Base-by-base conservation (phyloP, 768 basidiomycete genomes). In the Boletellus sp. region DNA sequence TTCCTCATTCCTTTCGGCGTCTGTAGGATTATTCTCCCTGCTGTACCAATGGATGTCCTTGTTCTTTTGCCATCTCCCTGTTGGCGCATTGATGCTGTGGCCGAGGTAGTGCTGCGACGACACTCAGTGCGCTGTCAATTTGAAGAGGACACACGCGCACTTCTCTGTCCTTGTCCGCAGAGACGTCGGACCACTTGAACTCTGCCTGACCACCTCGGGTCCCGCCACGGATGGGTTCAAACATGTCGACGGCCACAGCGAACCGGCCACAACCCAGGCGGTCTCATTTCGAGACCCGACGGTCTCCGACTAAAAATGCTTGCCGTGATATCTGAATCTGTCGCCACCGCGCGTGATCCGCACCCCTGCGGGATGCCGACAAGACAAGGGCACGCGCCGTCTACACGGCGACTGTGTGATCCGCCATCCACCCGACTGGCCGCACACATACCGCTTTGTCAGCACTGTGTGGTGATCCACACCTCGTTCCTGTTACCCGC, bases 31-130 rank as follows among this genome's bases (percentile, higher is more conserved):
- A 31, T 53, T 23, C 5, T 93, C 90, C 24, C 94, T 83, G 59
- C 74, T 80, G 64, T 95, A 98, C 94, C 94, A 98, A 61, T 95
- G 94, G 15, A 98, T 72, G 61, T 98, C 94, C 66, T 94, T 93
- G 73, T 93, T 92, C 72, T 94, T 94, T 71, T 96, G 94, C 94
- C 94, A 98, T 41, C 94, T 77, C 2, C 94, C 94, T 1, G 90
- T 90, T 0, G 94, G 94, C 3, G 94, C 94, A 62, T 94, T 94
- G 71, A 96, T 81, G 46, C 90, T 90, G 65, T 95, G 91, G 5
- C 94, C 94, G 3, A 98, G 82, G 68, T 98, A 98, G 70, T 96
- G 86, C 87, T 97, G 62, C 13, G 43, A 50, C 5, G 42, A 42
- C 22, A 31, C 26, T 54, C 40, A 46, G 50, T n/a, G 42, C 28